Evolutionary conservation across 495 filamentous ascomycete species (phyloP).

Genomic region (Penicillium diatomitis): DNA sequence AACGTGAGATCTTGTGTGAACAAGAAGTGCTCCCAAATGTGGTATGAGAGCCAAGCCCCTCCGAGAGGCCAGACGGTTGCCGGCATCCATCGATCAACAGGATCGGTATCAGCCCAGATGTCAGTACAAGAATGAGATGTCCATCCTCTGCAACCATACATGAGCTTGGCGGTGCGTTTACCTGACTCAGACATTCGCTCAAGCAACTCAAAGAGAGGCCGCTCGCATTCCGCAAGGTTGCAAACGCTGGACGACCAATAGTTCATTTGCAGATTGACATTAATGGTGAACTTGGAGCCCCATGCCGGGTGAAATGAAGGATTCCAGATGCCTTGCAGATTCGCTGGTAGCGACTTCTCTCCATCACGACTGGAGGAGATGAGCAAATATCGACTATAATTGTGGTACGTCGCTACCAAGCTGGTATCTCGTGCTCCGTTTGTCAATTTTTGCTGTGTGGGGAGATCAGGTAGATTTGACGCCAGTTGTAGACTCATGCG

Average conservation of each 20-base stretch:
- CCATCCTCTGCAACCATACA: slow-evolving; percentile 44
- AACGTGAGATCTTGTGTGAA: slow-evolving; percentile 29
- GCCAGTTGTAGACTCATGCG: slow-evolving; percentile 24
- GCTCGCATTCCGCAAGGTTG: slow-evolving; percentile 29
- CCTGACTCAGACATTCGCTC: slow-evolving; percentile 27
- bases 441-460: slow-evolving; percentile 22
- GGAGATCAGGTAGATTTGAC: slow-evolving; percentile 12
- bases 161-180: slow-evolving; percentile 25
- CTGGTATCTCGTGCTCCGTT: slow-evolving; percentile 19
- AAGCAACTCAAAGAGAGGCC: slow-evolving; percentile 33
- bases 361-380: slow-evolving; percentile 36
- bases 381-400: slow-evolving; percentile 41
- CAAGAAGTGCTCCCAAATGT: slow-evolving; percentile 38
- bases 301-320: slow-evolving; percentile 39
- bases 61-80: slow-evolving; percentile 41
- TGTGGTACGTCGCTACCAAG: slow-evolving; percentile 35
- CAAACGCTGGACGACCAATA: slow-evolving; percentile 44
- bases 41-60: slow-evolving; percentile 39
- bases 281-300: slow-evolving; percentile 48
- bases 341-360: slow-evolving; percentile 39
- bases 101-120: slow-evolving; percentile 41
- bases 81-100: slow-evolving; percentile 35
- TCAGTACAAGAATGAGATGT: slow-evolving; percentile 40
- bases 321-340: slow-evolving; percentile 52
- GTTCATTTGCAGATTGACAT: slow-evolving; percentile 55